Evolutionary conservation across 1,139 yeast genomes (phyloP), one percentile per base, ranked within the genome.

Genomic region (Geotrichum carabidarum): DNA sequence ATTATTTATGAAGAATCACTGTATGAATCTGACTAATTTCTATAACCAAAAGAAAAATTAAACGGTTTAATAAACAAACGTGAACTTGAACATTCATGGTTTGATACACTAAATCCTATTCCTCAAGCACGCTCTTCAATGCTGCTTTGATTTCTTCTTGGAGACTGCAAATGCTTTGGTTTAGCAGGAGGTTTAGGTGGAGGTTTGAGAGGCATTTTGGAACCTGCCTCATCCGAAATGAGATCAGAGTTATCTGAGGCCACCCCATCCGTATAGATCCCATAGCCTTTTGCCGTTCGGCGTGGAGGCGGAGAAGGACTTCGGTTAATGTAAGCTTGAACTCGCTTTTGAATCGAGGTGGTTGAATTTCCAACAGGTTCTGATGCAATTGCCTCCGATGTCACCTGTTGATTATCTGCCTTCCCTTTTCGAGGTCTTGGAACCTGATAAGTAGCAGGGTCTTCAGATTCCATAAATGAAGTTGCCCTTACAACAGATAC

Each of bases 211-310:
- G 27, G 27, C 27, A 22, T 22, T 22, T 22, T 22, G 27, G 27
- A 22, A 12, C 6, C 38, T 17, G 34, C n/a, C 40, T 43, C 14
- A 11, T 34, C 31, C 18, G 22, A 6, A 38, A 27, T 18, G 4
- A n/a, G 4, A 30, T 22, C 27, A 22, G 27, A 22, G 5, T 22
- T 22, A 3, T 22, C 27, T 31, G 31, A 40, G 27, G 40, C 18
- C 18, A 17, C 22, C 41, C 47, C 27, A 27, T 80, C 86, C 0
- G 90, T 84, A 65, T 77, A 85, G 61, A 79, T 79, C 1, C 95
- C 95, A 65, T 87, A 87, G 0, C 95, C 95, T n/a, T 72, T 70
- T 0, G 95, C 95, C 0, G 90, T 82, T 62, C 54, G 40, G 30
- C 74, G 66, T 0, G 78, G 72, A 4, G 80, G 77, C 11, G 78